A percentile compares a stretch with the other conserved stretches of the same genome.
These are phyloP conservation scores for Apophysomyces sp. DNA, from an alignment of 371 early-diverging fungal species.

Conservation along the genomic window DNA sequence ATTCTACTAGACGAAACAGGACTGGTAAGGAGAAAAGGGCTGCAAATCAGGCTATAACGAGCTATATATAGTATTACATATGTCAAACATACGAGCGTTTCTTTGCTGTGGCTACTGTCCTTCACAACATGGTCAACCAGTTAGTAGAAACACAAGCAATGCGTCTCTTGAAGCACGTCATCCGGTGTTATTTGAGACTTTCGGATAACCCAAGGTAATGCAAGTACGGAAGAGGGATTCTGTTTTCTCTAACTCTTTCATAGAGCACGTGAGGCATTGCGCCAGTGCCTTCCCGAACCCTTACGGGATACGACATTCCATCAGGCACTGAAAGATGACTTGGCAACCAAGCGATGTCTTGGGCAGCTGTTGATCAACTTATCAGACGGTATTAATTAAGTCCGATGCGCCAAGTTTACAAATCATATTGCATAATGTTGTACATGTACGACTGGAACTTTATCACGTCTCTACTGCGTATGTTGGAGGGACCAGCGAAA, in stretches of 20 bases:
- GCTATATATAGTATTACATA: conserved; percentile 74
- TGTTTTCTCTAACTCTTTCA: background rate
- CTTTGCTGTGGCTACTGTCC: conserved; percentile 93
- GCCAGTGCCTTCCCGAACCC: conserved; percentile 87
- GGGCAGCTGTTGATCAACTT: conserved; percentile 66
- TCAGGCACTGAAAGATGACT: conserved; percentile 78
- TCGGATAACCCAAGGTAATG: conserved; percentile 86
- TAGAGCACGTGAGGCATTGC: conserved; percentile 84
- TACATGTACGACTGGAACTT: conserved; percentile 4
- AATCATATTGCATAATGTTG: conserved; percentile 2
- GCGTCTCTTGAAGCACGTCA: conserved; percentile 91
- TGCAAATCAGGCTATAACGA: background rate
- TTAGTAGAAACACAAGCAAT: conserved; percentile 84
- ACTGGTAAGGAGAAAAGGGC: conserved; percentile 49
- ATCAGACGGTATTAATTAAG: conserved; percentile 45
- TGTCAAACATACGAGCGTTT: conserved; percentile 98
- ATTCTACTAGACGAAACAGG: conserved; percentile 96
- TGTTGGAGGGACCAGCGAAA: conserved; percentile 2
- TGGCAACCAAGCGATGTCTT: conserved; percentile 75
- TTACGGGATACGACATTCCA: conserved; percentile 81
- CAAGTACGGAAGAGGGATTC: background rate
- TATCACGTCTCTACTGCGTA: background rate
- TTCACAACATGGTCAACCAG: conserved; percentile 94
- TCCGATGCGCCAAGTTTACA: background rate
- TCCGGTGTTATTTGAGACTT: conserved; percentile 93